Conservation (phyloP, 345 rosid genomes). For the Pugionium cornutum region DNA sequence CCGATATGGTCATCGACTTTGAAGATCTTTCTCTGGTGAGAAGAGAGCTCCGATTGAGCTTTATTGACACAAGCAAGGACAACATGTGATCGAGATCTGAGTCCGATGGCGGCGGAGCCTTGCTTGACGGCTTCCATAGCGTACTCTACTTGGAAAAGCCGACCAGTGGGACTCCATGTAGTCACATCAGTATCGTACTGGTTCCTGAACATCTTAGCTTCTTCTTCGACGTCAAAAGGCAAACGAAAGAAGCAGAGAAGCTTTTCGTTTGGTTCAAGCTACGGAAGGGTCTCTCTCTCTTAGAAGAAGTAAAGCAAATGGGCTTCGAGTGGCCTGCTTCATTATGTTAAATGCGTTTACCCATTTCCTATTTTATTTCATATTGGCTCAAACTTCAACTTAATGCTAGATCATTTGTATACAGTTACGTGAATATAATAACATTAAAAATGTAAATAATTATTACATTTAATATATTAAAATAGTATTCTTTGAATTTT, state of each 20-base stretch:
- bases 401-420: no score
- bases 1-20: conserved; percentile 98
- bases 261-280: conserved; percentile 17
- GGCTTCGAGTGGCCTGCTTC: neutral
- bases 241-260: neutral
- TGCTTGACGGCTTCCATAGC: conserved; percentile 99
- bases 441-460: no score
- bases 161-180: conserved; percentile 98
- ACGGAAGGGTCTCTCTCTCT: neutral
- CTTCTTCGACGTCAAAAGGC: neutral
- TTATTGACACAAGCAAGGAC: conserved; percentile 92
- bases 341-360: no score
- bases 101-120: conserved; percentile 98
- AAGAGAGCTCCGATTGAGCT: conserved; percentile 89
- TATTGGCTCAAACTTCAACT: no score
- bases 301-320: neutral
- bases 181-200: conserved; percentile 99
- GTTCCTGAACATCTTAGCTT: conserved; percentile 74
- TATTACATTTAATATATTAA: no score
- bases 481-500: no score
- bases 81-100: conserved; percentile 96
- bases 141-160: conserved; percentile 96
- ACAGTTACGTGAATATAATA: no score
- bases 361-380: no score
- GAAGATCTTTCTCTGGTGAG: conserved; percentile 98